Percentiles rank a stretch among this genome's conserved stretches.
These are phyloP conservation scores for Termitomyces sp. DNA, from an alignment of 768 basidiomycete genomes.

Conservation along the genomic window DNA sequence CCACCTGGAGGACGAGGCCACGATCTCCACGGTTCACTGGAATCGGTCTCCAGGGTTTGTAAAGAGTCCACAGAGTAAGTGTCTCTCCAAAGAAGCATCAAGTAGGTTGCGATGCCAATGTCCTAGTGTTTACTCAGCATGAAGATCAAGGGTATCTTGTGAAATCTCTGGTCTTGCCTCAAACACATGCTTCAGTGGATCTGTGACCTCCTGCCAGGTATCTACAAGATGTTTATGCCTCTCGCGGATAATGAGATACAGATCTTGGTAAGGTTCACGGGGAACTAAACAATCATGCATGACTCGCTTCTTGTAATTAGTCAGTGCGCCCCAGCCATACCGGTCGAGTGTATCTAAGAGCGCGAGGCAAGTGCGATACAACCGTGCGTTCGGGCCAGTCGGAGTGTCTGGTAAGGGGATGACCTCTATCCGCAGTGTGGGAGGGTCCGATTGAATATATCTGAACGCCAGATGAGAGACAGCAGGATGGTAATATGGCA, in stretches of 20 bases:
- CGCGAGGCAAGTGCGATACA: conserved; percentile 76
- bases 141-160: neutral
- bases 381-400: conserved; percentile 49
- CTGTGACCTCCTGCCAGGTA: conserved; percentile 77
- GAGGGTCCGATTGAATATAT: conserved; percentile 37
- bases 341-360: conserved; percentile 80
- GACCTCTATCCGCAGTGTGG: conserved; percentile 51
- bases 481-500: conserved; percentile 91
- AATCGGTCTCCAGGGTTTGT: conserved; percentile 2
- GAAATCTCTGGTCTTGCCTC: conserved; percentile 44
- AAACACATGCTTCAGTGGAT: conserved; percentile 86
- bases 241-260: conserved; percentile 84
- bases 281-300: conserved; percentile 75
- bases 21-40: conserved; percentile 47
- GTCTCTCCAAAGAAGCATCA: conserved; percentile 88
- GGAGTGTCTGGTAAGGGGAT: conserved; percentile 45
- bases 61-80: conserved; percentile 34
- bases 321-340: conserved; percentile 83
- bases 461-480: conserved; percentile 79
- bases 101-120: conserved; percentile 89
- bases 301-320: conserved; percentile 83
- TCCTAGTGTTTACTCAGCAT: conserved; percentile 46
- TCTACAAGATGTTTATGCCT: conserved; percentile 71
- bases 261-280: conserved; percentile 79
- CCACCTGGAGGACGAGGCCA: conserved; percentile 83